A percentile compares a stretch with the other conserved stretches of the same genome.
phyloP scores from a whole-genome alignment of 176 grass and related monocot species.

The Poa pratensis region DNA sequence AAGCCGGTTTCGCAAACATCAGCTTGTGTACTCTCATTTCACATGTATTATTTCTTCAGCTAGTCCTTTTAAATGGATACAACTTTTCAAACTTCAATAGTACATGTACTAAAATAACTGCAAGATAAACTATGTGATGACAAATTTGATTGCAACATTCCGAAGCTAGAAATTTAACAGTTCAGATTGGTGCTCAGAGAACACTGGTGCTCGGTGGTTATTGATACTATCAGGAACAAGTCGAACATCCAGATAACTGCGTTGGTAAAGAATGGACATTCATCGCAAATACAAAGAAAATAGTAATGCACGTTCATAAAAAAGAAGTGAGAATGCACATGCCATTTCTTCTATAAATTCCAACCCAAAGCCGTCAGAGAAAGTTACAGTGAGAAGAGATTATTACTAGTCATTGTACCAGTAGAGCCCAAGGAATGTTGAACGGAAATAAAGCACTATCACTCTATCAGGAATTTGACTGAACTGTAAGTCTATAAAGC shows the following conservation, averaged over 20 bases:
- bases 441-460: neutral
- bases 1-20: too few species aligned
- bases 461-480: neutral
- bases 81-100: too few species aligned
- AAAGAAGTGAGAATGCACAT: neutral
- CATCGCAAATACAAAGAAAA: neutral
- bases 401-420: neutral
- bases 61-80: too few species aligned
- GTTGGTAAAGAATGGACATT: neutral
- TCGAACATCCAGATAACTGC: neutral
- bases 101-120: neutral
- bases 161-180: neutral
- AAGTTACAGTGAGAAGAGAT: neutral
- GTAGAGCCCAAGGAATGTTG: conserved; percentile 4
- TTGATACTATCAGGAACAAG: neutral
- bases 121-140: neutral
- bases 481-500: conserved; percentile 37
- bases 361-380: neutral
- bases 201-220: neutral
- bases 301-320: neutral
- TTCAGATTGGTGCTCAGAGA: neutral
- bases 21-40: too few species aligned
- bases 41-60: too few species aligned
- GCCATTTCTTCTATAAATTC: conserved; percentile 22
- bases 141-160: neutral